Percentiles rank a stretch among this genome's conserved stretches.
These are phyloP conservation scores for Cynara cardunculus DNA, from an alignment of 129 eudicot genomes.

Conservation along the genomic window DNA sequence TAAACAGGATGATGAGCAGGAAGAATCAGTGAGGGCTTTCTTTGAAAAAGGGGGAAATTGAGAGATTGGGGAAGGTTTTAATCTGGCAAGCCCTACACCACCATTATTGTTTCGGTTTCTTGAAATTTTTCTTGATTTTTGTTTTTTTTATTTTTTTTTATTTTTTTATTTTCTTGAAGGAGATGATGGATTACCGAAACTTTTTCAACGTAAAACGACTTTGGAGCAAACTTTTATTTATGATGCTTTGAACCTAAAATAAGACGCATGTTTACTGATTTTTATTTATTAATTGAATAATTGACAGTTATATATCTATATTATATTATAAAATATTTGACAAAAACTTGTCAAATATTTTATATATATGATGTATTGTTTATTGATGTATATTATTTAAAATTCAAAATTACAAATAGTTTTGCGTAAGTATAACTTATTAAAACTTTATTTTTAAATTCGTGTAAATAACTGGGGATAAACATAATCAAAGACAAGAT, in stretches of 20 bases:
- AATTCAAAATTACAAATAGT: no score
- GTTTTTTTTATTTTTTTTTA: no score
- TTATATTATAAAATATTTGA: no score
- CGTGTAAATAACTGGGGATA: no score
- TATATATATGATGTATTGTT: no score
- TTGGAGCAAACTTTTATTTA: conserved; percentile 10
- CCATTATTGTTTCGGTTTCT: conserved; percentile 18
- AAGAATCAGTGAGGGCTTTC: neutral
- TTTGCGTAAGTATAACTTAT: no score
- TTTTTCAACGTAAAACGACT: conserved; percentile 22
- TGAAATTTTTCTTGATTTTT: neutral
- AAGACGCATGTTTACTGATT: neutral
- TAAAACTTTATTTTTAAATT: no score
- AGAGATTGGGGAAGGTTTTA: neutral
- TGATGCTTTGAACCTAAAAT: neutral
- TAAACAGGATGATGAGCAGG: conserved; percentile 8
- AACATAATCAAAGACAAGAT: no score
- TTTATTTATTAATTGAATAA: neutral
- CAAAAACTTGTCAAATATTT: no score
- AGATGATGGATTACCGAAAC: conserved; percentile 17
- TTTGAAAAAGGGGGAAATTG: neutral
- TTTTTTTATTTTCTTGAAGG: neutral
- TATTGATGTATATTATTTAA: no score
- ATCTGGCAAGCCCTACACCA: conserved; percentile 19
- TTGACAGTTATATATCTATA: neutral